Conservation (phyloP, 805 yeast species). For the Candida coquimbonensis region DNA sequence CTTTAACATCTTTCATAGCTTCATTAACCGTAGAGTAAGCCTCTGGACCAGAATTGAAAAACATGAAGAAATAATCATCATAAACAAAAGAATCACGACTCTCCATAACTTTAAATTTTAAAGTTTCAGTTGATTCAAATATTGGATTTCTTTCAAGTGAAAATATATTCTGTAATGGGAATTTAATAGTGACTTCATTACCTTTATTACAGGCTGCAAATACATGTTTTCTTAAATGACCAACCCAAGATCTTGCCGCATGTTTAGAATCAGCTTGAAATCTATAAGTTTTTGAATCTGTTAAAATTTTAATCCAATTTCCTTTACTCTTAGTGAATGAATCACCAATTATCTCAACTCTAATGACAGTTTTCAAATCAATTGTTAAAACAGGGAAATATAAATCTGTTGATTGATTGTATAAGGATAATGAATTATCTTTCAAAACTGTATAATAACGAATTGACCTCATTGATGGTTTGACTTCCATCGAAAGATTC, state of each 20-base stretch:
- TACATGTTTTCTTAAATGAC: conserved; percentile 63
- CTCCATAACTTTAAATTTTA: conserved; percentile 57
- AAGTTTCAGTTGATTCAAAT: conserved; percentile 47
- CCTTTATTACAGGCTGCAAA: conserved; percentile 67
- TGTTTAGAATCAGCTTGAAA: conserved; percentile 69
- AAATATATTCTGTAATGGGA: conserved; percentile 64
- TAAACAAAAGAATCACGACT: conserved; percentile 43
- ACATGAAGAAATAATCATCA: conserved; percentile 68
- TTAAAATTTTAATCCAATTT: conserved; percentile 50
- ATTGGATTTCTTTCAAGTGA: conserved; percentile 52
- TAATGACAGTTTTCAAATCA: conserved; percentile 56
- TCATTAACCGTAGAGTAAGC: conserved; percentile 35
- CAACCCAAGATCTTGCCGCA: conserved; percentile 78
- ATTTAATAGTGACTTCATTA: conserved; percentile 66
- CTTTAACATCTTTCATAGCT: conserved; percentile 25
- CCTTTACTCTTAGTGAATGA: conserved; percentile 11
- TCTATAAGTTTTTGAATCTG: conserved; percentile 50
- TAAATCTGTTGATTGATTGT: conserved; percentile 65
- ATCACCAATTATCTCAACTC: conserved; percentile 44
- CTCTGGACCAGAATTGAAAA: conserved; percentile 46
- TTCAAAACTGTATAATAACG: conserved; percentile 80
- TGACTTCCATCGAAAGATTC: conserved; percentile 36
- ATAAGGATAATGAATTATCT: conserved; percentile 61
- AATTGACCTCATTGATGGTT: conserved; percentile 23
- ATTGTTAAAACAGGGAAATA: conserved; percentile 77